Evolutionary conservation across 768 basidiomycete genomes (phyloP), one percentile per base, ranked within the genome.

Genomic region (Leccinum pellstonianum): DNA sequence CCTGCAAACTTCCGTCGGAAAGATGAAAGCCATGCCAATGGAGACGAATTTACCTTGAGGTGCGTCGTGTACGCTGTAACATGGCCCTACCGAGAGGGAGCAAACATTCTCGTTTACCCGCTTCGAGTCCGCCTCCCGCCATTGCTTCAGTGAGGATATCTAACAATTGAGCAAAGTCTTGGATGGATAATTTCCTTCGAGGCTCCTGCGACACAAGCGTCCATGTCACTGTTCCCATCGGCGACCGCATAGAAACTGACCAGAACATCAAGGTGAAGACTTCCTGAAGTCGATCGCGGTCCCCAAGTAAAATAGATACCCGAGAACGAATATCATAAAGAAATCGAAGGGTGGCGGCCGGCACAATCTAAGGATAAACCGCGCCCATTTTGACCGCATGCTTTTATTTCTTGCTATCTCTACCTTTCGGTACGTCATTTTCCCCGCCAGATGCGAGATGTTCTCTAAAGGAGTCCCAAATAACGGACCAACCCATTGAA

Each of bases 21-120:
- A 56, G 3, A 53, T 15, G n/a, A 46, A 49, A 35, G 31, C 33
- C 10, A n/a, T 27, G 25, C 5, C 27, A 2, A 7, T 48, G 19
- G 8, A 19, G 52, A 60, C 8, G 29, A 37, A 64, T 75, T 37
- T 66, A 87, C 90, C 82, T 72, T 83, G 82, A 1, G 90, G 91
- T 63, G 87, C 80, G 49, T 86, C 79, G 38, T 75, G 81, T 41
- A 88, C 23, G 23, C 23, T 25, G 23, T 25, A 25, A 61, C 17
- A 87, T 63, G 4, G 84, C 59, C 0, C 75, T 72, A 5, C 82
- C 76, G 12, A 86, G 68, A 60, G 79, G 83, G 8, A 90, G 72
- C 10, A 87, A 65, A 37, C 73, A 68, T 15, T 71, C 67, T 8
- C 78, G 68, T n/a, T 74, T 71, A 19, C 68, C 61, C 1, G 62